These are phyloP conservation scores for Chloris gayana DNA, from an alignment of 176 grass and related monocot species.

Conservation along the genomic window DNA sequence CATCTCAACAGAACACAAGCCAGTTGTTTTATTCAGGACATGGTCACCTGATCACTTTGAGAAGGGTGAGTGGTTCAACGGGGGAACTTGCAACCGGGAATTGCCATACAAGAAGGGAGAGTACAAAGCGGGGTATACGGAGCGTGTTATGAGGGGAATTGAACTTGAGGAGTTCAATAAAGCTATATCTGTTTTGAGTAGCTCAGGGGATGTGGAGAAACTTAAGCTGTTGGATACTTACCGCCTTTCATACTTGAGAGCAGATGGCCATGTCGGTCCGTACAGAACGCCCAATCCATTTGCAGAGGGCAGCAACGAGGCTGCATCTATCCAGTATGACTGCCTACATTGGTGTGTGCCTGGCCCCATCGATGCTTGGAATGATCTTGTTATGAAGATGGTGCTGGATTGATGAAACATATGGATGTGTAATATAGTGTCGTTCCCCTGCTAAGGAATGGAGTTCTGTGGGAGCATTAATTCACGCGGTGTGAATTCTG, in stretches of 20 bases:
- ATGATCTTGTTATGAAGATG: constrained; percentile 76
- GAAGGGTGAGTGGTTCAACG: constrained; percentile 76
- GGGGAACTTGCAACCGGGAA: constrained; percentile 58
- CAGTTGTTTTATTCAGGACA: constrained; percentile 74
- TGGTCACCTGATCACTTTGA: constrained; percentile 95
- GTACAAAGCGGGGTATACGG: constrained; percentile 49
- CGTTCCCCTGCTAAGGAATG: too few relatives aligned
- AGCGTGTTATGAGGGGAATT: constrained; percentile 63
- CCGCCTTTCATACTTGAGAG: constrained; percentile 57
- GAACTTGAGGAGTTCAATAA: constrained; percentile 70
- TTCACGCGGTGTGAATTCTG: background rate
- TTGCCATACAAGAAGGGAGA: constrained; percentile 73
- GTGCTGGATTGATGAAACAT: constrained; percentile 46
- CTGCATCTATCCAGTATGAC: constrained; percentile 61
- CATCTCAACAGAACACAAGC: constrained; percentile 49
- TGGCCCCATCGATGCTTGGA: constrained; percentile 84
- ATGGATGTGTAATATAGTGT: background rate
- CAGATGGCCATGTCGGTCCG: constrained; percentile 77
- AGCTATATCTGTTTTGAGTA: constrained; percentile 10
- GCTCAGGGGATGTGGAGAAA: constrained; percentile 5
- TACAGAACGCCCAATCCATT: constrained; percentile 74
- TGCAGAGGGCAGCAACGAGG: constrained; percentile 39
- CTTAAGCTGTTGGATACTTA: constrained; percentile 81
- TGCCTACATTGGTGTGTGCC: constrained; percentile 97
- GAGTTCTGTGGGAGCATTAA: too few relatives aligned